These are phyloP conservation scores for Paxillus ammoniavirescens DNA, from an alignment of 768 basidiomycete genomes.

Conservation along the genomic window DNA sequence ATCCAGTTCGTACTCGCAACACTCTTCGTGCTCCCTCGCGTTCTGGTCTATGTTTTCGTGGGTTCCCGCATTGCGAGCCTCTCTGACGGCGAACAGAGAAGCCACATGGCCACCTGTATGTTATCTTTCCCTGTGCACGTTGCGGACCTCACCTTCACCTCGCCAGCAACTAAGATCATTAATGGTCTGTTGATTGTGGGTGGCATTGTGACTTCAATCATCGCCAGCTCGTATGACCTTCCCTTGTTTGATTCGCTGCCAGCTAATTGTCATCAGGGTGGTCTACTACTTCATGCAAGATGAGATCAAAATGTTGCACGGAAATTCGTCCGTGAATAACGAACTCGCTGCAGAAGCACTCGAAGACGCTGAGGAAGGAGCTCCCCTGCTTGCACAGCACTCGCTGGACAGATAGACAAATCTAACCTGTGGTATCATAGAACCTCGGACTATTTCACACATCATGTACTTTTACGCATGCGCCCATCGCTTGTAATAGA, in stretches of 20 bases:
- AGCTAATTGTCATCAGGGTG: slow-evolving; percentile 42
- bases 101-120: slow-evolving; percentile 74
- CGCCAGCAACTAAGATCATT: slow-evolving; percentile 59
- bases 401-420: background rate
- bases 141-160: slow-evolving; percentile 10
- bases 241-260: slow-evolving; percentile 6
- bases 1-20: slow-evolving; percentile 80
- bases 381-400: slow-evolving; percentile 41
- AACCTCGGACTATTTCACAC: background rate
- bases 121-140: background rate
- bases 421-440: background rate
- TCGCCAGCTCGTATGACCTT: slow-evolving; percentile 63
- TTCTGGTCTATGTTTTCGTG: slow-evolving; percentile 72
- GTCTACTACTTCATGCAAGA: slow-evolving; percentile 64
- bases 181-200: slow-evolving; percentile 58
- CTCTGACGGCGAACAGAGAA: slow-evolving; percentile 73
- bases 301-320: slow-evolving; percentile 56
- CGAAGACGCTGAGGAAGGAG: slow-evolving; percentile 60
- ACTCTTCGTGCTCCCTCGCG: slow-evolving; percentile 65
- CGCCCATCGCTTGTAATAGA: background rate
- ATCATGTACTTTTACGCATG: background rate
- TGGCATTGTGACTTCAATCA: slow-evolving; percentile 55
- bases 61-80: slow-evolving; percentile 72
- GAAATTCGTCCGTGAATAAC: slow-evolving; percentile 46
- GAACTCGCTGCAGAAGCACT: slow-evolving; percentile 58